Conservation (phyloP, 805 yeast genomes). For the Yarrowia divulgata region DNA sequence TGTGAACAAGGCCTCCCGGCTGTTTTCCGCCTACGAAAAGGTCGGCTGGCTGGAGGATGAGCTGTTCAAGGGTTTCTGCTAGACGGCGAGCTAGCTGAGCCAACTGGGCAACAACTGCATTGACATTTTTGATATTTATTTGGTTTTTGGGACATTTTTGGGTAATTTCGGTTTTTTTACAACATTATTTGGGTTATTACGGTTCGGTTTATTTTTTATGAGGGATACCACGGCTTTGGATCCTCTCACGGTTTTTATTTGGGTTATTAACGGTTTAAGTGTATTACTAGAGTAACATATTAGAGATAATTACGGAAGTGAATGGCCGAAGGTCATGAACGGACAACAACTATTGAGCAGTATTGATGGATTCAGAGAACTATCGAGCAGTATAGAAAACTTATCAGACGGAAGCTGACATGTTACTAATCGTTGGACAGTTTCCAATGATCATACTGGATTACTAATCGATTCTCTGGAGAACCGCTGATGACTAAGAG, state of each 20-base stretch:
- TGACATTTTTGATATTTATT: constrained; percentile 39
- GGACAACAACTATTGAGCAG: no score
- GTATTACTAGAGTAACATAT: constrained; percentile 31
- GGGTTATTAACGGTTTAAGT: constrained; percentile 34
- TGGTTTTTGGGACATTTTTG: constrained; percentile 39
- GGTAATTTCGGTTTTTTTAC: constrained; percentile 33
- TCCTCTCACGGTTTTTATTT: constrained; percentile 27
- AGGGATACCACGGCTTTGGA: constrained; percentile 24
- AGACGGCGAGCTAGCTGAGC: no score
- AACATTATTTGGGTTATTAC: constrained; percentile 33
- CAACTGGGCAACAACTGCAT: constrained; percentile 37
- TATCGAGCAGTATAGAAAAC: no score
- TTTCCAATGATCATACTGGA: no score
- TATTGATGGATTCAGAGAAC: no score
- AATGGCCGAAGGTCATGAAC: no score
- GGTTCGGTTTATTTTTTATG: constrained; percentile 27
- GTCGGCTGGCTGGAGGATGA: constrained; percentile 91
- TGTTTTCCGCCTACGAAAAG: constrained; percentile 87
- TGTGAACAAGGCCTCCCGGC: constrained; percentile 92
- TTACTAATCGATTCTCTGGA: no score
- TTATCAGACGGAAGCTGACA: no score
- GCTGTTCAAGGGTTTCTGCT: constrained; percentile 61
- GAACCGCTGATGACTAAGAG: no score
- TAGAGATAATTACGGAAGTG: no score
- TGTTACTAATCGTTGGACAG: no score